Evolutionary conservation across 2,329 filamentous ascomycete genomes (phyloP).

Genomic region (Aspergillus carbonarius): DNA sequence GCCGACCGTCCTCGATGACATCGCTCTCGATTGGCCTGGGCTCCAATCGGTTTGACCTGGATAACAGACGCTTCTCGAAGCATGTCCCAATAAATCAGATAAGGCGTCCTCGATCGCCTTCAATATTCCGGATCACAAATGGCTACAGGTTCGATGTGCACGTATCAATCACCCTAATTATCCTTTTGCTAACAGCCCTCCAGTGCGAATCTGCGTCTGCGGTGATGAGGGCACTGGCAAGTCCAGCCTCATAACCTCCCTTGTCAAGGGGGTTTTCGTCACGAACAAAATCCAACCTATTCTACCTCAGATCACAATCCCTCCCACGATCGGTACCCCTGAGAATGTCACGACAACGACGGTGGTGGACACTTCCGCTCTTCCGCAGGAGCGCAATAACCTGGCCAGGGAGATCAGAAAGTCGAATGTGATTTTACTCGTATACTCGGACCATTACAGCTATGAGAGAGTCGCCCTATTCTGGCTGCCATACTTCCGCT

Average conservation of each 20-base stretch:
- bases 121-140: conserved; percentile 12
- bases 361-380: conserved; percentile 93
- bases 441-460: conserved; percentile 98
- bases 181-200: conserved; percentile 4
- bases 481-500: conserved; percentile 98
- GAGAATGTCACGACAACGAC: conserved; percentile 92
- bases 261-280: conserved; percentile 97
- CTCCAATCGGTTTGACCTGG: not conserved
- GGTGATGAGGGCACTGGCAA: conserved; percentile 96
- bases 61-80: not conserved
- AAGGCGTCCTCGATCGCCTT: conserved; percentile 4
- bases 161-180: not conserved
- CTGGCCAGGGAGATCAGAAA: conserved; percentile 93
- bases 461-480: conserved; percentile 96
- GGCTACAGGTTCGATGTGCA: conserved; percentile 25
- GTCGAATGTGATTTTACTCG: conserved; percentile 92
- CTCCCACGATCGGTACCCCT: conserved; percentile 85
- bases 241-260: conserved; percentile 86
- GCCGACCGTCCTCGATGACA: not conserved
- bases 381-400: conserved; percentile 87
- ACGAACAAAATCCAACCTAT: conserved; percentile 93
- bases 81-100: conserved; percentile 17
- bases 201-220: conserved; percentile 91
- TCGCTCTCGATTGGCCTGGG: not conserved
- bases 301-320: conserved; percentile 91